Conservation (phyloP, 345 rosid genomes). For the Geranium rotundifolium region DNA sequence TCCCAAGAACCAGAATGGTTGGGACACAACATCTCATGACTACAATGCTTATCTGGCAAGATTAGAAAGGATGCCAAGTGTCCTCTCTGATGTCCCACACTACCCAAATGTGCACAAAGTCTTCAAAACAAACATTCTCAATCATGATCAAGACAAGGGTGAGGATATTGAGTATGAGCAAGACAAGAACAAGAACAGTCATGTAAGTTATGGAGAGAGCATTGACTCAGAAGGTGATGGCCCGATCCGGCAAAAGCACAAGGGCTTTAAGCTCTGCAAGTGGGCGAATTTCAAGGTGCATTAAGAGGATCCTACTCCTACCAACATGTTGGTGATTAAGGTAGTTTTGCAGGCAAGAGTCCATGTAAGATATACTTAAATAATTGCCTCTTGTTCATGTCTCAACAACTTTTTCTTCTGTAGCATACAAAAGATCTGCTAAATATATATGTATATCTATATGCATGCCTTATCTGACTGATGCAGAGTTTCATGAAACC, state of each 20-base stretch:
- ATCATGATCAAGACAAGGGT: slow-evolving; percentile 15
- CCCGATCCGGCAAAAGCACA: slow-evolving; percentile 18
- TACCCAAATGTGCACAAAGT: slow-evolving; percentile 31
- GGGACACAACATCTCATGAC: slow-evolving; percentile 23
- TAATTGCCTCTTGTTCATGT: not conserved
- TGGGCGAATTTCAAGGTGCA: slow-evolving; percentile 20
- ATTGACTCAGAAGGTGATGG: slow-evolving; percentile 9
- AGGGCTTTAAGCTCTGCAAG: slow-evolving; percentile 24
- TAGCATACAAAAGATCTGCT: not conserved
- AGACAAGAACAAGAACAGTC: not conserved
- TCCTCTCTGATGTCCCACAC: slow-evolving; percentile 21
- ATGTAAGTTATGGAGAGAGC: slow-evolving; percentile 4
- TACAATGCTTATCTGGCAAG: slow-evolving; percentile 21
- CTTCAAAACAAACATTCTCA: slow-evolving; percentile 21
- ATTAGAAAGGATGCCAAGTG: slow-evolving; percentile 19
- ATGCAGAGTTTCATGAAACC: no score
- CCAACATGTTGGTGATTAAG: not conserved
- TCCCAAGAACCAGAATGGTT: slow-evolving; percentile 12
- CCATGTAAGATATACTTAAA: not conserved
- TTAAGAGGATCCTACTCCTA: not conserved
- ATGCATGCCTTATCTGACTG: no score
- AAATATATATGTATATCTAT: not conserved
- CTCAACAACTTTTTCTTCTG: not conserved
- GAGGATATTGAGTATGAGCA: slow-evolving; percentile 19
- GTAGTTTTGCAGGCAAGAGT: slow-evolving; percentile 3